Evolutionary conservation across 257 asterid species (phyloP).

Genomic region (Rubia yunnanensis): DNA sequence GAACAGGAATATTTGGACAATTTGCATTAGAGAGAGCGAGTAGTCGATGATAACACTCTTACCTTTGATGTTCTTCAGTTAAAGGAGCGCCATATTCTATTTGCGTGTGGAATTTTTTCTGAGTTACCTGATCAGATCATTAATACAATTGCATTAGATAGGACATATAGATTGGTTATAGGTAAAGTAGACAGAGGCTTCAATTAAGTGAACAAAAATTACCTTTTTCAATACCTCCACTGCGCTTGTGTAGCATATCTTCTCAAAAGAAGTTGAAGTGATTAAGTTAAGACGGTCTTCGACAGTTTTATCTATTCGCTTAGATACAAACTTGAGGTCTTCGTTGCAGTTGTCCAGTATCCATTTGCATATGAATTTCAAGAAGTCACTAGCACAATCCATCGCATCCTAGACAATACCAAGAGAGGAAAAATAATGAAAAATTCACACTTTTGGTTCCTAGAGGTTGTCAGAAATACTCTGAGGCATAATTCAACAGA

Average conservation of each 20-base stretch:
- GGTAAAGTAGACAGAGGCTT: background rate
- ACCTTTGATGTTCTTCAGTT: constrained; percentile 83
- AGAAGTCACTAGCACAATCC: constrained; percentile 62
- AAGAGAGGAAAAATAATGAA: background rate
- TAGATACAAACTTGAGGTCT: constrained; percentile 51
- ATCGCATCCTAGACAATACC: constrained; percentile 54
- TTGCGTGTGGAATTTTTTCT: constrained; percentile 28
- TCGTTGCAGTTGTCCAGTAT: constrained; percentile 46
- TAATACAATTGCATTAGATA: background rate
- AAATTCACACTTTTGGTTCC: background rate
- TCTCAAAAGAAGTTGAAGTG: constrained; percentile 30
- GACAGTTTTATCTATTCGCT: constrained; percentile 49
- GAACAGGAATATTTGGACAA: background rate
- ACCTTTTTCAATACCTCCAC: constrained; percentile 60
- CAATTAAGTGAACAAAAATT: background rate
- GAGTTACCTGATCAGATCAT: constrained; percentile 34
- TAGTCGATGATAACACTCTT: background rate
- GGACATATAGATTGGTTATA: background rate
- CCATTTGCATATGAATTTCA: constrained; percentile 67
- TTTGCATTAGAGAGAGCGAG: background rate
- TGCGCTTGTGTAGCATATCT: constrained; percentile 62
- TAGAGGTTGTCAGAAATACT: background rate
- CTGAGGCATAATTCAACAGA: background rate
- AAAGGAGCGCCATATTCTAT: constrained; percentile 63
- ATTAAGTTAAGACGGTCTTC: constrained; percentile 44